A percentile compares a stretch with the other conserved stretches of the same genome.
phyloP scores from a whole-genome alignment of 2,329 filamentous ascomycete species.

The Teratosphaeria epicoccoides region DNA sequence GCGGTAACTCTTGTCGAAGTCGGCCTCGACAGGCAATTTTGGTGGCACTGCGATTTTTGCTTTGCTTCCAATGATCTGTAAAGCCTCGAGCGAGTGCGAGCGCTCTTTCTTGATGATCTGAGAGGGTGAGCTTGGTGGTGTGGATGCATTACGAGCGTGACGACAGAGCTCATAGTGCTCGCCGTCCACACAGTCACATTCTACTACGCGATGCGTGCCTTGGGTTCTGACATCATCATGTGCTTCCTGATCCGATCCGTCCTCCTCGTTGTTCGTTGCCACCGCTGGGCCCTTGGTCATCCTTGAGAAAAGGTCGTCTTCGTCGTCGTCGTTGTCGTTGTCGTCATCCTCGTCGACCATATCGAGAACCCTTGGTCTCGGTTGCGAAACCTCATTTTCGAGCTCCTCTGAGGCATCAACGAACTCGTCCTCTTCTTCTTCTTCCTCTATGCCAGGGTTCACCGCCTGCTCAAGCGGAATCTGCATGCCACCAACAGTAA shows the following conservation, averaged over 20 bases:
- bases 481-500: not conserved
- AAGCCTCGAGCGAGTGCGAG: conserved; percentile 1
- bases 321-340: conserved; percentile 3
- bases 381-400: not conserved
- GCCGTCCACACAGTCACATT: not conserved
- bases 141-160: conserved; percentile 2
- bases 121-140: conserved; percentile 7
- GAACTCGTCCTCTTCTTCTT: conserved; percentile 4
- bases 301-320: not conserved
- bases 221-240: not conserved
- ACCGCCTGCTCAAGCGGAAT: not conserved
- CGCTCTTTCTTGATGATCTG: not conserved
- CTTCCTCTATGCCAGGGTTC: not conserved
- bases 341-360: conserved; percentile 1
- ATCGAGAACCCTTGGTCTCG: not conserved
- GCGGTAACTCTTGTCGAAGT: conserved; percentile 11
- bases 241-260: not conserved
- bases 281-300: not conserved
- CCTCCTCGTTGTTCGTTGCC: not conserved
- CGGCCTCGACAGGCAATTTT: not conserved
- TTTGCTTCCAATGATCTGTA: not conserved
- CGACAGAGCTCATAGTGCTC: conserved; percentile 3
- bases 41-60: not conserved
- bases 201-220: not conserved
- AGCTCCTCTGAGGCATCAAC: not conserved